These are phyloP conservation scores for Botryotinia calthae DNA, from an alignment of 2,329 filamentous ascomycete genomes.

Conservation along the genomic window DNA sequence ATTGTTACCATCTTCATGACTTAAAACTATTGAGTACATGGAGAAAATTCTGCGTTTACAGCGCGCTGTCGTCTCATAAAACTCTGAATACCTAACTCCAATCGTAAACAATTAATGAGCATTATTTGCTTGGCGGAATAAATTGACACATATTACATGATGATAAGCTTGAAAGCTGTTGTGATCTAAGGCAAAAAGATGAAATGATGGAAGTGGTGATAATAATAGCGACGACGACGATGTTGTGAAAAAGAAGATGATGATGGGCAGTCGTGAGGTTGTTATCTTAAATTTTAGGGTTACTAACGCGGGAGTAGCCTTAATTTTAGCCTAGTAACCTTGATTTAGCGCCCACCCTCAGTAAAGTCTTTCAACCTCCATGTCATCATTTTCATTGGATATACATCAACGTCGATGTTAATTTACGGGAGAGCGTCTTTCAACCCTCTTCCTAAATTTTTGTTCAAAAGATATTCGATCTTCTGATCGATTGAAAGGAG, in stretches of 20 bases:
- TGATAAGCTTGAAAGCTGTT: neutral
- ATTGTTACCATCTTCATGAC: neutral
- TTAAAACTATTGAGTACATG: neutral
- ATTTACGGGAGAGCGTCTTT: neutral
- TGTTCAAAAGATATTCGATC: too few relatives aligned
- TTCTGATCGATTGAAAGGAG: too few relatives aligned
- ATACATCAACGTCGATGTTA: fast-evolving
- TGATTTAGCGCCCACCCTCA: neutral
- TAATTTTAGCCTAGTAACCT: neutral
- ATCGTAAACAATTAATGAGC: neutral
- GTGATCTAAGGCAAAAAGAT: neutral
- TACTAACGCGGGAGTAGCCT: neutral
- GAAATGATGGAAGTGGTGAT: neutral
- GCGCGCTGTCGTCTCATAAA: neutral
- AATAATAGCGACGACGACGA: neutral
- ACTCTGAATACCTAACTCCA: neutral
- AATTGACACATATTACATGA: neutral
- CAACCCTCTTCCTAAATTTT: neutral
- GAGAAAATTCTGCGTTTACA: neutral
- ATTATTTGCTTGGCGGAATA: neutral
- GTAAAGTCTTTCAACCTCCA: neutral
- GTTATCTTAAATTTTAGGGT: neutral
- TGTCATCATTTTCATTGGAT: neutral
- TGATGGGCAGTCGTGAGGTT: neutral
- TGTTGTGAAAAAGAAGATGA: neutral